phyloP scores from a whole-genome alignment of 2,329 filamentous ascomycete genomes.

The Chrysosporium queenslandicum region DNA sequence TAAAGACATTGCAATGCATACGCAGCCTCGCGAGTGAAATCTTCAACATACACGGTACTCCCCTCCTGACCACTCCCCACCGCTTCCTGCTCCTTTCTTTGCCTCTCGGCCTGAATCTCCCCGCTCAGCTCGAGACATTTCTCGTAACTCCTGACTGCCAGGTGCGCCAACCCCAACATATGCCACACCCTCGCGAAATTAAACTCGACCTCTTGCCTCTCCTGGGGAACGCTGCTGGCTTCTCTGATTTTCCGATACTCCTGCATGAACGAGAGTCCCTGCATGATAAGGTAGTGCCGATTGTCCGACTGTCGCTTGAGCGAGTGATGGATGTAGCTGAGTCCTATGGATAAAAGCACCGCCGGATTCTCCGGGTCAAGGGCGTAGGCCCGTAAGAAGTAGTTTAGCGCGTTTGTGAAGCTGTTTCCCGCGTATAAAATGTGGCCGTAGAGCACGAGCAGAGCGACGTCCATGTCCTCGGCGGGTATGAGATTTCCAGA shows the following conservation, averaged over 20 bases:
- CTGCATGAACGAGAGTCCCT: constrained; percentile 72
- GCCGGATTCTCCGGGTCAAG: constrained; percentile 67
- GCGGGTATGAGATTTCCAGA: constrained; percentile 29
- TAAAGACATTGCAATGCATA: constrained; percentile 62
- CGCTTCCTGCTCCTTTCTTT: constrained; percentile 14
- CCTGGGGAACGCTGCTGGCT: constrained; percentile 34
- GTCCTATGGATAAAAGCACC: constrained; percentile 69
- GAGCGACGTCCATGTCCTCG: constrained; percentile 59
- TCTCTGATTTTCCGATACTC: constrained; percentile 57
- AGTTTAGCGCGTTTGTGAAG: constrained; percentile 74
- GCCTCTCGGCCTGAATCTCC: constrained; percentile 32
- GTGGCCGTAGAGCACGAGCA: constrained; percentile 83
- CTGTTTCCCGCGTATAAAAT: constrained; percentile 75
- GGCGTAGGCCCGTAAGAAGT: constrained; percentile 67
- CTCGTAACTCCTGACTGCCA: constrained; percentile 65
- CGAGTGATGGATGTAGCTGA: constrained; percentile 78
- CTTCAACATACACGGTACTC: constrained; percentile 28
- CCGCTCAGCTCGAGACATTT: constrained; percentile 44
- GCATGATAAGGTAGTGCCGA: constrained; percentile 73
- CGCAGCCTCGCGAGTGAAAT: constrained; percentile 61
- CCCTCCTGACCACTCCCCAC: constrained; percentile 34
- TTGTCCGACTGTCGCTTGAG: constrained; percentile 86
- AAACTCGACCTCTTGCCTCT: constrained; percentile 67
- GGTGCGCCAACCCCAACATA: constrained; percentile 58
- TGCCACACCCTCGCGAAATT: constrained; percentile 71